Conservation (phyloP, 257 asterid species). For the Apocynum venetum region DNA sequence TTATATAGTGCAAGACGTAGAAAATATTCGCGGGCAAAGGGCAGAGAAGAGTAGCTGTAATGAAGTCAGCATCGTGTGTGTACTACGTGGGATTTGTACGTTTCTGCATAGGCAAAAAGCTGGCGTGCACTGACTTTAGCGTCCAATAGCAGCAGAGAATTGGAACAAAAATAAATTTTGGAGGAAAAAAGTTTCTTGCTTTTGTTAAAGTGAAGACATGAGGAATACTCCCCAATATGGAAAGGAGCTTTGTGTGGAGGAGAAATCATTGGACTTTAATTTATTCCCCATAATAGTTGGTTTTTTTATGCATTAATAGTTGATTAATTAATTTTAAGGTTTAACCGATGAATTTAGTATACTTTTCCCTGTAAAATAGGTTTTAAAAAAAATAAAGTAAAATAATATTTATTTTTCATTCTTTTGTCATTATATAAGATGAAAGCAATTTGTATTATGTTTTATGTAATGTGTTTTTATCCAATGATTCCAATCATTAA, state of each 20-base stretch:
- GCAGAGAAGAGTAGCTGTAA: slow-evolving; percentile 2
- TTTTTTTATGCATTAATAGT: no score
- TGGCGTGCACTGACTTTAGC: slow-evolving; percentile 25
- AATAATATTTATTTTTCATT: no score
- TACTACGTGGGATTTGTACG: neutral
- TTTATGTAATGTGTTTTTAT: no score
- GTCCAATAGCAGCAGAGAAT: slow-evolving; percentile 10
- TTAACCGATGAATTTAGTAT: no score
- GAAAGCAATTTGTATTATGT: no score
- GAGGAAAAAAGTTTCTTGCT: neutral
- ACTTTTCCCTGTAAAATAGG: no score
- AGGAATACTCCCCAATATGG: neutral
- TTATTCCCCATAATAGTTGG: no score
- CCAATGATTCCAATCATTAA: no score
- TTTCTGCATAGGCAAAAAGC: slow-evolving; percentile 12
- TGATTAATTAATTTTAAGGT: no score
- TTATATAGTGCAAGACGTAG: neutral
- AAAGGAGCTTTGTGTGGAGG: neutral
- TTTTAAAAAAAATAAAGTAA: no score
- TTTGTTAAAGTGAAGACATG: neutral
- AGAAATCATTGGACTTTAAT: no score
- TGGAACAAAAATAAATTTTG: neutral
- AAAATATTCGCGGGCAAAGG: neutral
- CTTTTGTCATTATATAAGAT: no score
- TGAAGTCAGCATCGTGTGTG: neutral